phyloP scores from a whole-genome alignment of 768 basidiomycete species.

The Pulveroboletus sp. region DNA sequence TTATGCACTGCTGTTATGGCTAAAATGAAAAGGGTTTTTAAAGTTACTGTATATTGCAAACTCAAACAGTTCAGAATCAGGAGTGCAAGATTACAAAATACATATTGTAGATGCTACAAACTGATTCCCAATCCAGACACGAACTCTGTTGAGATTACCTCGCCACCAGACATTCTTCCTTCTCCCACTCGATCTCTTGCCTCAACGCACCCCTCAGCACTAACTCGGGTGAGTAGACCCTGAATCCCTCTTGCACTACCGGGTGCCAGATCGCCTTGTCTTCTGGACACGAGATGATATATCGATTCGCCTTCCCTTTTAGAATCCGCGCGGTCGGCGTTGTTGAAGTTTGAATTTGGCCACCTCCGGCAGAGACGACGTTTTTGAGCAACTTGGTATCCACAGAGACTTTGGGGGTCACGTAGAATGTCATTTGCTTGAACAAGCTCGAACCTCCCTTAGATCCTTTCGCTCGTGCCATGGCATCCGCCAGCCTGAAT shows the following conservation, averaged over 20 bases:
- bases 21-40: no score
- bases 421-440: conserved; percentile 62
- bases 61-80: no score
- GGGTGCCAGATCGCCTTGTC: conserved; percentile 67
- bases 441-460: conserved; percentile 50
- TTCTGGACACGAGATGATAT: conserved; percentile 61
- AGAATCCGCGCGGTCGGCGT: conserved; percentile 54
- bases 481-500: conserved; percentile 57
- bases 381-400: conserved; percentile 60
- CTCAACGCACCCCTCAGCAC: conserved; percentile 58
- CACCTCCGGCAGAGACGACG: conserved; percentile 66
- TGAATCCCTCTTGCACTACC: conserved; percentile 44
- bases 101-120: not conserved
- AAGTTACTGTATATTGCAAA: no score
- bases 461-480: conserved; percentile 49
- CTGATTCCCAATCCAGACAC: not conserved
- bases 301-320: conserved; percentile 43
- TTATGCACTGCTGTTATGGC: no score
- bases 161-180: conserved; percentile 23
- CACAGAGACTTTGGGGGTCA: conserved; percentile 61
- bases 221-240: conserved; percentile 67
- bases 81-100: no score
- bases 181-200: conserved; percentile 66
- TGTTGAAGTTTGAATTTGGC: conserved; percentile 50
- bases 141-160: conserved; percentile 2